Evolutionary conservation across 169 alveolate genomes (phyloP).

Genomic region (Eimeria praecox): DNA sequence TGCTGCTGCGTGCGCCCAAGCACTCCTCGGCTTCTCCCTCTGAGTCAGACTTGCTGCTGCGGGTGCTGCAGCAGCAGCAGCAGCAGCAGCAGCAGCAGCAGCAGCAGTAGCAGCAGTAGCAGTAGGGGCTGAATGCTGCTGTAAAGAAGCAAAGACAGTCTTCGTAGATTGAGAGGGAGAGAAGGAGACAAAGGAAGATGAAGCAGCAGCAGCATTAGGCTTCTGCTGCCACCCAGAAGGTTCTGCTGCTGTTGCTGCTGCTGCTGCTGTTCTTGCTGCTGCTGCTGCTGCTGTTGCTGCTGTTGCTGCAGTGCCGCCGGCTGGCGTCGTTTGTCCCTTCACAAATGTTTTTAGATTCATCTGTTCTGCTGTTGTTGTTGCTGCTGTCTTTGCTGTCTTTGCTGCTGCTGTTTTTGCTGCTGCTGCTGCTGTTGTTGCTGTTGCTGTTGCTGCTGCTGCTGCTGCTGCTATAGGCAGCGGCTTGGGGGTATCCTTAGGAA

Average conservation of each 20-base stretch:
- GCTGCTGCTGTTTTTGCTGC: conserved; percentile 13
- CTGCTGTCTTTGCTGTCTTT: conserved; percentile 42
- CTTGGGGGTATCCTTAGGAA: neutral
- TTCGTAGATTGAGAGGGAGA: neutral
- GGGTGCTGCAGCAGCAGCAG: neutral
- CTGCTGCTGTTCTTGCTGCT: conserved; percentile 25
- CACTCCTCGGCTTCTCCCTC: conserved; percentile 31
- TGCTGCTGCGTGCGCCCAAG: conserved; percentile 44
- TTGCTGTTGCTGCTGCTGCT: conserved; percentile 33
- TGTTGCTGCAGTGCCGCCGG: conserved; percentile 10
- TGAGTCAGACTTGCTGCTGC: neutral
- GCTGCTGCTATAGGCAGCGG: neutral
- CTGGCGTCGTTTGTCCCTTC: neutral
- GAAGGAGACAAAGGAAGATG: conserved; percentile 13
- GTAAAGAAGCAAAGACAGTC: neutral
- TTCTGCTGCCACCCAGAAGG: conserved; percentile 30
- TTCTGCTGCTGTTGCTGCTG: neutral
- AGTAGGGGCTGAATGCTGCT: neutral
- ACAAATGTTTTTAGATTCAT: neutral
- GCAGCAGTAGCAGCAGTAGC: conserved; percentile 59
- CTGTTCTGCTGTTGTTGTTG: neutral
- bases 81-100: neutral
- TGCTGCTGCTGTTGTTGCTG: conserved; percentile 35
- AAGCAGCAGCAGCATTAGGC: neutral
- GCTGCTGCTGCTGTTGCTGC: neutral